Base-by-base conservation (phyloP, 257 asterid genomes). In the Cordia subcordata region DNA sequence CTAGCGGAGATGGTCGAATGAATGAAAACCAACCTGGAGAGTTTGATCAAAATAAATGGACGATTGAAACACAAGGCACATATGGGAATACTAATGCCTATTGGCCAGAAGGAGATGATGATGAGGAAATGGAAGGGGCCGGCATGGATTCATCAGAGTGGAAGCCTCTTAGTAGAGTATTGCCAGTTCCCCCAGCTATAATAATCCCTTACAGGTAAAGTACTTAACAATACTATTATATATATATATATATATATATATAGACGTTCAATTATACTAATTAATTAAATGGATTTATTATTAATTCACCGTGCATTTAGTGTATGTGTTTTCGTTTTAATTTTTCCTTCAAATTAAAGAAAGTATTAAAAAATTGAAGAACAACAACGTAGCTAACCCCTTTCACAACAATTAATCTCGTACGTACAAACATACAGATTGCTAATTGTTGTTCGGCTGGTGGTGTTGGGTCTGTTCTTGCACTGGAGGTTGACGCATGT, bases 41-140 rank as follows among this genome's bases (percentile, higher is more conserved):
- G 6, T 88, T 88, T 21, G 96, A 88, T 56, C 89, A 85, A 1
- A 27, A 27, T 14, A 85, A 81, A 57, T 88, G 93, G 95, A 52
- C 85, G 5, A 85, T 79, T 37, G 95, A 88, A 70, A 79, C 96
- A 3, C 90, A 81, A 42, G 96, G 95, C 19, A 88, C 96, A 0
- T 88, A 85, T 33, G 96, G 96, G 4, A 77, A 81, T 32, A 93
- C 90, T 0, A 88, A 81, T 35, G 94, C 96, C 8, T 88, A 88
- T 52, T 85, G 96, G 92, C 96, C 94, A 6, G 81, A 68, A 16
- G 94, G 81, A n/a, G 87, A 78, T 16, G 87, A 73, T 8, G 82
- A 75, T 6, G 81, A 78, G 38, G 82, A 75, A 45, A 60, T 68
- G 58, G 69, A 62, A 1, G 60, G 62, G 13, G 76, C 81, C 54